Conservation (phyloP, 176 grass and related monocot species). For the Triticum dicoccoides region DNA sequence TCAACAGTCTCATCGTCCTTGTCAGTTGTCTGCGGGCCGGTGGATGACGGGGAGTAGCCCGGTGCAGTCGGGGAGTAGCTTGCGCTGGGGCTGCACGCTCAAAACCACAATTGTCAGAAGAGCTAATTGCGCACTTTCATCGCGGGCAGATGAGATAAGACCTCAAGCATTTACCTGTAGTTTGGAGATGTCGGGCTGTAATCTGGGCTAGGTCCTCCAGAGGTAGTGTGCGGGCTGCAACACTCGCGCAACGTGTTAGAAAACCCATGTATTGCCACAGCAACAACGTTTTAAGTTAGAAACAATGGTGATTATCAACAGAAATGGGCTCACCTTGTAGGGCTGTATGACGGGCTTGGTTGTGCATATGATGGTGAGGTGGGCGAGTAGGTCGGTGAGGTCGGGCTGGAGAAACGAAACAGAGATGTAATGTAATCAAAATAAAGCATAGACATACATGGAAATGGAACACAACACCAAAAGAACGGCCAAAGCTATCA, state of each 20-base stretch:
- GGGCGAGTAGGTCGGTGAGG: slow-evolving; percentile 80
- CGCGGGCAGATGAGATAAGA: neutral
- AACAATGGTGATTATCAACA: neutral
- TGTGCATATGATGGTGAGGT: slow-evolving; percentile 90
- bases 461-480: neutral
- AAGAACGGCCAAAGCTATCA: slow-evolving; percentile 15
- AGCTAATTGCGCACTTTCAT: neutral
- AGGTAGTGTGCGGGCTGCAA: slow-evolving; percentile 66
- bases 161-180: slow-evolving; percentile 57
- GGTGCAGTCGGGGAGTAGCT: slow-evolving; percentile 91
- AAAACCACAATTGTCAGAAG: slow-evolving; percentile 6
- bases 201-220: slow-evolving; percentile 63
- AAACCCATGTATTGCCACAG: neutral
- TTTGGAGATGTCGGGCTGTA: slow-evolving; percentile 93
- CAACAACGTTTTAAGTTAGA: neutral
- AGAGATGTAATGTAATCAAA: slow-evolving; percentile 19
- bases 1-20: slow-evolving; percentile 42
- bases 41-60: slow-evolving; percentile 78
- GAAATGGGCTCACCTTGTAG: slow-evolving; percentile 52
- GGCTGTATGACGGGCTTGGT: slow-evolving; percentile 82
- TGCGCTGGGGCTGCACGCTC: slow-evolving; percentile 65
- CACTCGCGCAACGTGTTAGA: neutral
- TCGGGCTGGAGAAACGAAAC: slow-evolving; percentile 47
- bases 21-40: slow-evolving; percentile 50
- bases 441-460: neutral